These are phyloP conservation scores for Wickerhamiella brachini DNA, from an alignment of 805 yeast genomes.

Conservation along the genomic window DNA sequence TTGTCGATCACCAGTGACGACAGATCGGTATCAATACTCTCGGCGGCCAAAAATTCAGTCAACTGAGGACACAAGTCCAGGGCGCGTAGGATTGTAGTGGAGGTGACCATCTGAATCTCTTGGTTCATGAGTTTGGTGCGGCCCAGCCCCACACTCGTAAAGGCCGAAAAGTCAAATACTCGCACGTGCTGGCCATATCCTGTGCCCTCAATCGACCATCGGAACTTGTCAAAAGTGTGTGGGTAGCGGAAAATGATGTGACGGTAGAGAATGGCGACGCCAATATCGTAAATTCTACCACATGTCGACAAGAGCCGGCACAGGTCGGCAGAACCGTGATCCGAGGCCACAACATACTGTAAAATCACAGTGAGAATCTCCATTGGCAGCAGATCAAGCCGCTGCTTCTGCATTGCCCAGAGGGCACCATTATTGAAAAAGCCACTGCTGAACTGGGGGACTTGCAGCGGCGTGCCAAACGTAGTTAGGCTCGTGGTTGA, in stretches of 20 bases:
- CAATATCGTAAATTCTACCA: conserved; percentile 23
- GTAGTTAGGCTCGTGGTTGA: not conserved
- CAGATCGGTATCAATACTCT: conserved; percentile 73
- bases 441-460: not conserved
- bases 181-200: conserved; percentile 38
- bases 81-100: conserved; percentile 52
- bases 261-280: conserved; percentile 25
- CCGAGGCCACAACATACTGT: conserved; percentile 13
- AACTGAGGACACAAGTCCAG: conserved; percentile 48
- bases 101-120: conserved; percentile 82
- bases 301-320: conserved; percentile 17
- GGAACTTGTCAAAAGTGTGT: conserved; percentile 59
- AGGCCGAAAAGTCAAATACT: conserved; percentile 73
- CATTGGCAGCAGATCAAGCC: conserved; percentile 13
- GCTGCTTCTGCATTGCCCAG: not conserved
- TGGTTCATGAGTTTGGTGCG: conserved; percentile 80
- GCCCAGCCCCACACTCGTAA: conserved; percentile 81
- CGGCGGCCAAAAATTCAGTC: conserved; percentile 69
- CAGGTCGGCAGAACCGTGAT: conserved; percentile 9
- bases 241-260: conserved; percentile 55
- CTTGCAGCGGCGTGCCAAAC: not conserved
- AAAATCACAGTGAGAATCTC: conserved; percentile 19
- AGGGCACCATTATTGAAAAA: not conserved
- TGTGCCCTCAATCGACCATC: conserved; percentile 42
- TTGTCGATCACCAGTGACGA: conserved; percentile 41